Evolutionary conservation across 306 rosid genomes (phyloP), one percentile per base, ranked within the genome.

Genomic region (Sicyos baderoa): DNA sequence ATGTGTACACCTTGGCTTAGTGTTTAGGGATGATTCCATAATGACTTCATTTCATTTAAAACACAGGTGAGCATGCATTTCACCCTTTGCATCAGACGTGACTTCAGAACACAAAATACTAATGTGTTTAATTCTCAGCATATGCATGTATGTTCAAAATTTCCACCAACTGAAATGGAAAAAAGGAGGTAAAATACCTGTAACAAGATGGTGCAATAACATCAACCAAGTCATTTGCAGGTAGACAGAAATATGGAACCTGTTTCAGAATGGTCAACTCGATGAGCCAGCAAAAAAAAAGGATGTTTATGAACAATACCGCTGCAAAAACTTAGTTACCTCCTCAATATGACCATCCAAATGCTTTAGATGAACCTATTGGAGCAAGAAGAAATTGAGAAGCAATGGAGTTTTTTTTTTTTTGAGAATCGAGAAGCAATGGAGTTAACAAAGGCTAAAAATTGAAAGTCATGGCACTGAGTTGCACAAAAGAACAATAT

Each of bases 171-270:
- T 37, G 68, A 40, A 40, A 35, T 68, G 32, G 13, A 58, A 70
- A 54, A 25, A 64, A 57, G 63, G 50, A 54, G 54, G 50, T 29
- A 16, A 72, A 23, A 54, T 78, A 92, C 98, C 98, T 92, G 77
- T 89, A 92, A 83, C 98, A 92, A 80, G 98, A 92, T 60, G 96
- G 98, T 67, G 98, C 98, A 73, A 92, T 92, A 74, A 92, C 98
- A 76, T 92, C 98, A 59, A 89, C 95, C 74, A 92, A 90, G 17
- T 92, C 96, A 85, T 92, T 92, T 75, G 98, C 96, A 18, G 98
- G 98, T 64, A 92, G 89, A 73, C 91, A 87, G 91, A 92, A 92
- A 87, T 92, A 92, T 59, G 98, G 98, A 78, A 92, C 95, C 98
- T 92, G 95, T 72, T 76, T 54, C 57, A 76, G 82, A 77, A 49